Base-by-base conservation (phyloP, 768 basidiomycete genomes). In the Arthromyces matolae region DNA sequence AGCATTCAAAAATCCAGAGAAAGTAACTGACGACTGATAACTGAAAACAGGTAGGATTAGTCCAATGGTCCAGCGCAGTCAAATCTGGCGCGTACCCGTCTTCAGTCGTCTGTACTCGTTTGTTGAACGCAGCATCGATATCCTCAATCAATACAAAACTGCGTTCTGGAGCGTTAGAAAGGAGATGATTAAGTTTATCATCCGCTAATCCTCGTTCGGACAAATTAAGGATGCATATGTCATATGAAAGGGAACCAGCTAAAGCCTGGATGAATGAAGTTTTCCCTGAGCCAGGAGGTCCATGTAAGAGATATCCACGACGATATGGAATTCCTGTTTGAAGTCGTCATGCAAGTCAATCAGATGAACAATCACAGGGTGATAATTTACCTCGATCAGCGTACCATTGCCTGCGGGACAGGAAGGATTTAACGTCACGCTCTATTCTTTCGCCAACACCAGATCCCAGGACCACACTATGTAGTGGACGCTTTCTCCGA, bases 241-340 rank as follows among this genome's bases (percentile, higher is more conserved):
- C 94, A 71, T 97, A 98, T 25, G 84, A 84, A 25, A 98, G 69
- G 9, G 84, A 80, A 6, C 94, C 96, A 8, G 96, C 96, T 24
- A 98, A 76, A 10, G 96, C 93, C 69, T 98, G 95, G 56, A 98
- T 98, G 71, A 91, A 99, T 5, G 96, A 99, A 1, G 95, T 94
- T 63, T 99, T 99, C 40, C 96, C 96, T 0, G 93, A 96, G 13
- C 96, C 96, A 6, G 96, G 96, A 18, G 96, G 96, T 9, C 96
- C 96, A 59, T 98, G 81, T 13, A 99, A 70, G 8, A 99, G 79
- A 65, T 97, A 97, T 31, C 96, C 96, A 52, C 96, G 79, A 19
- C 96, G 84, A 63, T 98, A 99, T 0, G 96, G 96, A 50, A 99
- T 96, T 14, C 95, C 94, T 97, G 50, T 27, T 51, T 27, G 31